phyloP scores from a whole-genome alignment of 495 filamentous ascomycete species.

The Astrothelium macrocarpum region DNA sequence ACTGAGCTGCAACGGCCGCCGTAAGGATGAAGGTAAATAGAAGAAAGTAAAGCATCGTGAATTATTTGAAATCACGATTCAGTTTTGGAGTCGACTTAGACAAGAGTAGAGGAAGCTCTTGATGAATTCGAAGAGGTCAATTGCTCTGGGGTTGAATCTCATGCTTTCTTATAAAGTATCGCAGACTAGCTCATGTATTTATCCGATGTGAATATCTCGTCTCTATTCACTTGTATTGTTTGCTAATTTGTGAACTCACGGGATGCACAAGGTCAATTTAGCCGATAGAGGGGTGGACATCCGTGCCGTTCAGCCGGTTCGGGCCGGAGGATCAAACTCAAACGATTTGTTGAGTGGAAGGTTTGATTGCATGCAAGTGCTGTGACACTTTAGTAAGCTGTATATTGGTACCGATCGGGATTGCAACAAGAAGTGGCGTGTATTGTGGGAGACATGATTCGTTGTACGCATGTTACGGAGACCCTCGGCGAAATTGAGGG shows the following conservation, averaged over 20 bases:
- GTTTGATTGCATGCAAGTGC: no score
- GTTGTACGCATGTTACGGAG: no score
- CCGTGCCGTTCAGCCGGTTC: neutral
- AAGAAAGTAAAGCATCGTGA: neutral
- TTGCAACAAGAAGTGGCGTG: no score
- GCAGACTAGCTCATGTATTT: neutral
- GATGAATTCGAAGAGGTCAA: neutral
- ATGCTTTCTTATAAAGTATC: neutral
- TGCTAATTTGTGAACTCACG: neutral
- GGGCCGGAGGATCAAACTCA: neutral
- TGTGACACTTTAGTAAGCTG: no score
- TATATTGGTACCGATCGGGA: no score
- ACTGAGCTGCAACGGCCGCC: neutral
- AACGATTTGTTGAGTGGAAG: no score
- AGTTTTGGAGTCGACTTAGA: neutral
- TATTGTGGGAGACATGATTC: no score
- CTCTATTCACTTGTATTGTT: neutral
- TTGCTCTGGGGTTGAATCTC: neutral
- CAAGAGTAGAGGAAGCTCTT: neutral
- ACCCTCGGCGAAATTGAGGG: no score
- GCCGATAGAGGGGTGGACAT: neutral
- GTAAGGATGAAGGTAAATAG: neutral
- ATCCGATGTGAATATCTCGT: neutral
- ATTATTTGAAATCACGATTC: no score
- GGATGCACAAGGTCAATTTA: neutral